A percentile compares a stretch with the other conserved stretches of the same genome.
Conservation (phyloP, 2,329 filamentous ascomycete species). For the Allantophomopsis cytisporea region DNA sequence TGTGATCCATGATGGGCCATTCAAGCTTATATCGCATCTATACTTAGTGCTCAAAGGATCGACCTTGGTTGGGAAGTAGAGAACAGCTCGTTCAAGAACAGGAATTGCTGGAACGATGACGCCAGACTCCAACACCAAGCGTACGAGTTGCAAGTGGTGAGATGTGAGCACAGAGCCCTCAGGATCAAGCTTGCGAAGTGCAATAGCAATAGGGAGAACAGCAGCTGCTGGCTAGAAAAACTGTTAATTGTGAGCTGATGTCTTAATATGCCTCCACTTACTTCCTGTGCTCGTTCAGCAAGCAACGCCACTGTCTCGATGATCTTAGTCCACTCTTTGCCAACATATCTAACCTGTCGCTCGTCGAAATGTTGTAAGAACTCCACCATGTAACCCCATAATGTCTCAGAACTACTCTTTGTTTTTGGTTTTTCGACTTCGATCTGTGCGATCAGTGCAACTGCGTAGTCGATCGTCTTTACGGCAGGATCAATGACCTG, state of each 20-base stretch:
- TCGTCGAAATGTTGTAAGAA: conserved; percentile 29
- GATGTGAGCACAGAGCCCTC: conserved; percentile 52
- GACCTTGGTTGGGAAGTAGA: conserved; percentile 41
- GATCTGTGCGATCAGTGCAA: conserved; percentile 35
- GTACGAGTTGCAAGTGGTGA: conserved; percentile 42
- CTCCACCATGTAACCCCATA: conserved; percentile 33
- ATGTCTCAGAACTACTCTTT: conserved; percentile 18
- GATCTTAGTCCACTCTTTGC: conserved; percentile 28
- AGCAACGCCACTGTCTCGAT: conserved; percentile 21
- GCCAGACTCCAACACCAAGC: conserved; percentile 39
- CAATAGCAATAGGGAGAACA: conserved; percentile 19
- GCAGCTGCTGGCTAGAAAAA: conserved; percentile 10
- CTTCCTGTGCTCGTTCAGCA: conserved; percentile 9
- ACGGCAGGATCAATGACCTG: conserved; percentile 31
- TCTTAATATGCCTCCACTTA: conserved; percentile 2
- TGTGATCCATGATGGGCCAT: conserved; percentile 44
- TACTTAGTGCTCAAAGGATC: conserved; percentile 12
- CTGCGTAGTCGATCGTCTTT: conserved; percentile 46
- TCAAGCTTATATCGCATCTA: conserved; percentile 30
- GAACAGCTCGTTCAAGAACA: conserved; percentile 50
- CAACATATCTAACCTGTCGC: conserved; percentile 38
- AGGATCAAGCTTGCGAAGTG: conserved; percentile 54
- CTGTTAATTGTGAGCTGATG: conserved; percentile 4
- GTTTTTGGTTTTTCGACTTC: conserved; percentile 18
- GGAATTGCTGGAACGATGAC: conserved; percentile 39